These are phyloP conservation scores for Pilaira anomala DNA, from an alignment of 192 early-diverging fungal genomes.

Conservation along the genomic window DNA sequence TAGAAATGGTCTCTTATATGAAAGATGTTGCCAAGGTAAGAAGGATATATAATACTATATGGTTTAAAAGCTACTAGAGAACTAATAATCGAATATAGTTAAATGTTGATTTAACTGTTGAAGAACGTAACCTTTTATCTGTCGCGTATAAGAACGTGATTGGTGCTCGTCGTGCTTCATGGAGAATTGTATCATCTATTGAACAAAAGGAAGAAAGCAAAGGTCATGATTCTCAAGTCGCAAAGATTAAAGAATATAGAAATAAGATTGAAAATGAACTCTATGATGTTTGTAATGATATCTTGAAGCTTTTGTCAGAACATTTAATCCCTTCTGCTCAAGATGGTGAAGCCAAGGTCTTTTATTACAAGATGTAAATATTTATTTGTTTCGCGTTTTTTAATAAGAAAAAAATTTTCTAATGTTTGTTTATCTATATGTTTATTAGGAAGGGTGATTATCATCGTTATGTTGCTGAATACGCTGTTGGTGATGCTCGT, in stretches of 20 bases:
- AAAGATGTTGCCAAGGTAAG: slow-evolving; percentile 47
- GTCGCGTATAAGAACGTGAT: slow-evolving; percentile 93
- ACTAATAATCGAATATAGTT: slow-evolving; percentile 37
- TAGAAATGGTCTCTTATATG: slow-evolving; percentile 19
- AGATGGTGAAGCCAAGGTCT: slow-evolving; percentile 94
- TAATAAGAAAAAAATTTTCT: slow-evolving; percentile 30
- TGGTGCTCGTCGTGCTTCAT: slow-evolving; percentile 96
- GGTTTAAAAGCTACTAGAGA: not conserved
- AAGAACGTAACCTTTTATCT: slow-evolving; percentile 75
- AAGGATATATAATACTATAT: too few relatives aligned
- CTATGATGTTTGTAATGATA: slow-evolving; percentile 87
- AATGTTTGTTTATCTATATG: slow-evolving; percentile 57
- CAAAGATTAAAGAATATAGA: slow-evolving; percentile 87
- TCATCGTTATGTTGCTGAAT: slow-evolving; percentile 96
- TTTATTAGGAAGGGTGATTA: slow-evolving; percentile 83
- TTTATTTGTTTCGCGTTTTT: too few relatives aligned
- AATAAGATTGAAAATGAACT: slow-evolving; percentile 91
- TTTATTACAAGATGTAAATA: slow-evolving; percentile 95
- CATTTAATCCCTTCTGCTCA: slow-evolving; percentile 86
- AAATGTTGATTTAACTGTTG: slow-evolving; percentile 79
- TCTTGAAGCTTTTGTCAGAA: slow-evolving; percentile 80
- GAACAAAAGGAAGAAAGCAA: slow-evolving; percentile 97
- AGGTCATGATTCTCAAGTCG: slow-evolving; percentile 86
- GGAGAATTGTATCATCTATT: slow-evolving; percentile 98
- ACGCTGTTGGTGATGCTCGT: slow-evolving; percentile 75